Conservation (phyloP, 495 filamentous ascomycete species). For the Lichina pygmaea region DNA sequence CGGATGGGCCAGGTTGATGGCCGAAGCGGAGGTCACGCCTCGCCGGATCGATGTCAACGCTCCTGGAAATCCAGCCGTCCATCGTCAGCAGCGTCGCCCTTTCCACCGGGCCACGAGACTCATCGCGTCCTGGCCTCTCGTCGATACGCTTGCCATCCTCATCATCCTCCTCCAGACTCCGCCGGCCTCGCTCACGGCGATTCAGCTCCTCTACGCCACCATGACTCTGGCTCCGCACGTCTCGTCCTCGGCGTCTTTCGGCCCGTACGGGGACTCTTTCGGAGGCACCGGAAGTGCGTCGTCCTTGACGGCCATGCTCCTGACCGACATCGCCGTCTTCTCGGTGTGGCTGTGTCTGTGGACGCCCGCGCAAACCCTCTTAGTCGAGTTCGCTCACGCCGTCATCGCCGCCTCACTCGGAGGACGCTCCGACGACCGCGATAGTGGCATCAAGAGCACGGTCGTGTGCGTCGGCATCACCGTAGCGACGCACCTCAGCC, state of each 20-base stretch:
- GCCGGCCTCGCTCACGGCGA: constrained; percentile 62
- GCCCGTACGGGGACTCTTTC: constrained; percentile 44
- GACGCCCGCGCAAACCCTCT: constrained; percentile 65
- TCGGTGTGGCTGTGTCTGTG: constrained; percentile 75
- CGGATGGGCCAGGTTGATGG: too few relatives aligned
- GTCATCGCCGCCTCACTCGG: constrained; percentile 86
- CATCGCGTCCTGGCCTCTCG: constrained; percentile 65
- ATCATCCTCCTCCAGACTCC: constrained; percentile 95
- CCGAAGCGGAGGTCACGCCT: constrained; percentile 7
- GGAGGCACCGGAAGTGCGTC: constrained; percentile 43
- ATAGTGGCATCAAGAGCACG: constrained; percentile 44
- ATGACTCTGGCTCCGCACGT: constrained; percentile 75
- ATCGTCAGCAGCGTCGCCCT: constrained; percentile 36
- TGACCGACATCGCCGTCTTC: constrained; percentile 58
- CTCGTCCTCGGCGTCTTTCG: constrained; percentile 20
- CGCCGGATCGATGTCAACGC: constrained; percentile 36
- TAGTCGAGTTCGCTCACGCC: constrained; percentile 82
- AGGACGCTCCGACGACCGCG: constrained; percentile 50
- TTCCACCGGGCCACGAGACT: constrained; percentile 44
- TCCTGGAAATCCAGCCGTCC: constrained; percentile 36
- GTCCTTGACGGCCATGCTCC: constrained; percentile 53
- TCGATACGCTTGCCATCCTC: constrained; percentile 91
- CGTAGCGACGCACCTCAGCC: constrained; percentile 33
- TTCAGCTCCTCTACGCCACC: constrained; percentile 80
- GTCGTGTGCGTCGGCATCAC: constrained; percentile 63